Evolutionary conservation across 352 stramenopile genomes (phyloP).

Genomic region (Pythium aquatile): DNA sequence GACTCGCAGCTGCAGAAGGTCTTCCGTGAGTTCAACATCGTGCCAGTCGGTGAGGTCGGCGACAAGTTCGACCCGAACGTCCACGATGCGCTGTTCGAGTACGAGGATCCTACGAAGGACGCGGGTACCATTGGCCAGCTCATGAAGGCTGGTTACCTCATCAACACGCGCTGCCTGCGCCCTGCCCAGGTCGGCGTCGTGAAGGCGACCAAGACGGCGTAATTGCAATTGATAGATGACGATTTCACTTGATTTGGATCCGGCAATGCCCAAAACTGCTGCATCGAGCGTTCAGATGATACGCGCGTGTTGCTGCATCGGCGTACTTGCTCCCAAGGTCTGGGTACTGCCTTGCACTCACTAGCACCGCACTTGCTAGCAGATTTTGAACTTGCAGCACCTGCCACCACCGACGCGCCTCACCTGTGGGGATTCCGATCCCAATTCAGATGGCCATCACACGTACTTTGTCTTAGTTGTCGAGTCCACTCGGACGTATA

Average conservation of each 20-base stretch:
- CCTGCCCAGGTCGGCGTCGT: conserved; percentile 95
- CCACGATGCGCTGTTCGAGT: conserved; percentile 98
- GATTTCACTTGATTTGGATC: neutral
- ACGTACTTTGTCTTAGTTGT: too few species aligned
- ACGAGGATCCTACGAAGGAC: conserved; percentile 88
- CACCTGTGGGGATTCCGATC: too few species aligned
- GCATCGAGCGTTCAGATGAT: too few species aligned
- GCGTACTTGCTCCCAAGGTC: too few species aligned
- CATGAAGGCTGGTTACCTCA: conserved; percentile 95
- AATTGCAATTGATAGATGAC: conserved; percentile 30
- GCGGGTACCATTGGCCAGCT: conserved; percentile 94
- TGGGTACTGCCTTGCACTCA: too few species aligned
- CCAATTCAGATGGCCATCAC: too few species aligned
- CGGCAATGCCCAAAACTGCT: too few species aligned
- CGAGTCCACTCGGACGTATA: too few species aligned
- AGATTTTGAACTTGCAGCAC: too few species aligned
- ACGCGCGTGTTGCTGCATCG: too few species aligned
- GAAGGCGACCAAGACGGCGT: conserved; percentile 41
- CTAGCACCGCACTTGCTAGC: too few species aligned
- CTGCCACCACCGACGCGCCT: too few species aligned
- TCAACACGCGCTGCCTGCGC: conserved; percentile 95
- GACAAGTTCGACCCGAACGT: conserved; percentile 98
- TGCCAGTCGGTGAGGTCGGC: conserved; percentile 89
- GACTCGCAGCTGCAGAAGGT: conserved; percentile 95
- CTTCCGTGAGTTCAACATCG: conserved; percentile 91